Base-by-base conservation (phyloP, 805 yeast genomes). In the Cyberlindnera xishuangbannaensis region DNA sequence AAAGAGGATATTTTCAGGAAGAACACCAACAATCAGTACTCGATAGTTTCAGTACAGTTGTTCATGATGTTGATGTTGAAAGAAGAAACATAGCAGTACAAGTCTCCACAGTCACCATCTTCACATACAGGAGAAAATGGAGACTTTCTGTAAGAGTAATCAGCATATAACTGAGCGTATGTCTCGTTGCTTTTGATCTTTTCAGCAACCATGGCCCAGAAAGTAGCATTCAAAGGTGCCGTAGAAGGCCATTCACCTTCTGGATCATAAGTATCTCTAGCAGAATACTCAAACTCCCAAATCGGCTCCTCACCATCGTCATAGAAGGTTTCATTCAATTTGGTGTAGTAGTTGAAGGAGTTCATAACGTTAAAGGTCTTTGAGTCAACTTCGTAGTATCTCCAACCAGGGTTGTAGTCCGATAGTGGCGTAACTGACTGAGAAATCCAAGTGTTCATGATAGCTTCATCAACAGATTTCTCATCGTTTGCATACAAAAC, bases 341-440 rank as follows among this genome's bases (percentile, higher is more conserved):
- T 64, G n/a, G 80, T 65, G 54, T 67, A 78, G 57, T 66, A 76
- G 47, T 76, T 78, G 58, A 55, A 67, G 3, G 78, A 63, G 48
- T 80, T 75, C 67, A 76, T 64, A 38, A 80, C 62, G 42, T 71
- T 71, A 59, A 76, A 78, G 6, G 83, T 69, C 42, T 68, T 56
- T 15, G 69, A 58, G 51, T 80, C 85, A 34, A 80, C 77, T 44
- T 74, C 76, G 48, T 80, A 81, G 58, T 77, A 78, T 53, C 83
- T 69, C 82, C 84, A 80, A 15, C 77, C 69, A 6, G 88, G 88
- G 52, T 80, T 80, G 43, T 70, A 66, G 31, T 73, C 65, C 7
- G 63, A 56, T 48, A 66, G 64, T 7, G 86, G 83, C 7, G 85
- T 77, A 25, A 80, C 71, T 0, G 84, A 74, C 38, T 76, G 86